Base-by-base conservation (phyloP, 306 rosid species). In the Quillaja saponaria region DNA sequence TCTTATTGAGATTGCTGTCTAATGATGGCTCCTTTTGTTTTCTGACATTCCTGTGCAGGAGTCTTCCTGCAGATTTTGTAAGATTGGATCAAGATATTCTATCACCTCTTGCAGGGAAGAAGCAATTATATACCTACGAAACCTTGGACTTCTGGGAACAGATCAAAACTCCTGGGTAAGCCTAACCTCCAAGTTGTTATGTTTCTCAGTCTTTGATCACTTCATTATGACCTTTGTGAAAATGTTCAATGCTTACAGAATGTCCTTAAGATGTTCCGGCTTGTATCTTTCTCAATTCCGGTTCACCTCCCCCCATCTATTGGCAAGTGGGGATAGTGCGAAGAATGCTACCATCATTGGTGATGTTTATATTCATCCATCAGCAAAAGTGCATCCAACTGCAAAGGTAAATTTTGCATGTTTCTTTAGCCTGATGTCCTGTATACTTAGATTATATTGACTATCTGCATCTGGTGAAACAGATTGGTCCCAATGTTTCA, bases 1-100 rank as follows among this genome's bases (percentile, higher is more conserved):
- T 48, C 47, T 33, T 12, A 52, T 40, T 34, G 34, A 18, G 48
- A 21, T n/a, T 20, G 25, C 48, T 35, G 4, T 47, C 10, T 13
- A 19, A 42, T 28, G 18, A 66, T 62, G 49, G 35, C 37, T 46
- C 25, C 37, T 33, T 45, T 33, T 51, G 16, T 46, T 34, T 42
- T 75, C 77, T 76, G 55, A 72, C 34, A 48, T 61, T 62, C 40
- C 68, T 59, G 25, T 19, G 33, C 81, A 92, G 99, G 94, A 88
- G 53, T 50, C 78, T 69, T 67, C 81, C 94, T 7, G 45, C 90
- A 14, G 80, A 80, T 80, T 92, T 75, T 66, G 96, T 89, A 69
- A 81, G 99, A 76, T 58, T 92, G 82, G 99, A 92, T 83, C 99
- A 92, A 84, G 96, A 92, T 75, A 92, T 92, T 67, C 83, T 92